Evolutionary conservation across 129 eudicot species (phyloP).

Genomic region (Flaveria linearis): DNA sequence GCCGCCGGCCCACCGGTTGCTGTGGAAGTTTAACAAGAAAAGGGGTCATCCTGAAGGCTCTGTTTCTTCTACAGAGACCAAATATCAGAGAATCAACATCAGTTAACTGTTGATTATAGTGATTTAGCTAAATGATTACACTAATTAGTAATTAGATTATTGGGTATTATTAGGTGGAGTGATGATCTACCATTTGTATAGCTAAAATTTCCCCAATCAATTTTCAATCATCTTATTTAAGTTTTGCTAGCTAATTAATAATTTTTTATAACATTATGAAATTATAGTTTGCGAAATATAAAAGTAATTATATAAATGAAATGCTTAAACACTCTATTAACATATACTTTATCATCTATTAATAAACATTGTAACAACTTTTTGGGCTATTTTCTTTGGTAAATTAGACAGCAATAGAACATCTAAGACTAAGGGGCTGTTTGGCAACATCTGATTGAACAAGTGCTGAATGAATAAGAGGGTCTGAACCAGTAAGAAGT

Average conservation of each 20-base stretch:
- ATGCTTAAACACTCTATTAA: too few relatives aligned
- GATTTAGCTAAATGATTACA: background rate
- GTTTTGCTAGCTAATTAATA: background rate
- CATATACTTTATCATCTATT: background rate
- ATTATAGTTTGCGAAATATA: too few relatives aligned
- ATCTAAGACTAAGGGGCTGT: too few relatives aligned
- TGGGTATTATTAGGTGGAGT: background rate
- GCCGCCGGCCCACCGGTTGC: constrained; percentile 14
- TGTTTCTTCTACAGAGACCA: constrained; percentile 51
- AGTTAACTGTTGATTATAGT: constrained; percentile 19
- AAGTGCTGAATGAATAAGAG: too few relatives aligned
- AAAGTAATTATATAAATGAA: too few relatives aligned
- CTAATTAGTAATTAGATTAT: background rate
- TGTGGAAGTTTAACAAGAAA: constrained; percentile 43
- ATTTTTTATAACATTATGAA: background rate
- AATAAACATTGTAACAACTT: background rate
- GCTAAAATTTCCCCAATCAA: background rate
- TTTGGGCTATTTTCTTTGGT: too few relatives aligned
- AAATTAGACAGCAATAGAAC: too few relatives aligned
- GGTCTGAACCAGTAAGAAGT: too few relatives aligned
- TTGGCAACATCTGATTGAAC: too few relatives aligned
- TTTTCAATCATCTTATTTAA: background rate
- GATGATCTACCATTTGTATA: background rate
- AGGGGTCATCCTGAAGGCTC: constrained; percentile 46
- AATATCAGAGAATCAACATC: constrained; percentile 56